Evolutionary conservation across 352 stramenopile genomes (phyloP).

Genomic region (Pythium myriotylum): DNA sequence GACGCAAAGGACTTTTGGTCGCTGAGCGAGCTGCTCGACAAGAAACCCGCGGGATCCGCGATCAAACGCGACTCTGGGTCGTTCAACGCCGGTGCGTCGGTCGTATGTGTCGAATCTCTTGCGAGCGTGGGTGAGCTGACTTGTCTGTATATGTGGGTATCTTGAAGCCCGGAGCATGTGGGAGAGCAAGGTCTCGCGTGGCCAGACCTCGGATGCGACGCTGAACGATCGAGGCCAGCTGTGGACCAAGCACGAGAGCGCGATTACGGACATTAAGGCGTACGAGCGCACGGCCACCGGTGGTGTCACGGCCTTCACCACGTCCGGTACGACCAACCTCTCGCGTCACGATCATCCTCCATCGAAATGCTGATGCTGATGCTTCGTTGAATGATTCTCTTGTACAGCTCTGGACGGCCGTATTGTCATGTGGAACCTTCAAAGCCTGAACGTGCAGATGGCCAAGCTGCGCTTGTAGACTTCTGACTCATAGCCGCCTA

Average conservation of each 20-base stretch:
- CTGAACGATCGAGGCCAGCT: constrained; percentile 77
- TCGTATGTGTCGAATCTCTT: background rate
- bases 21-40: constrained; percentile 77
- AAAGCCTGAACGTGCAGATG: constrained; percentile 76
- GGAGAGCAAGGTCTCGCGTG: constrained; percentile 84
- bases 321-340: constrained; percentile 55
- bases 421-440: constrained; percentile 80
- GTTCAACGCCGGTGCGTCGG: constrained; percentile 62
- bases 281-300: constrained; percentile 56
- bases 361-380: background rate
- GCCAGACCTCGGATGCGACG: constrained; percentile 83
- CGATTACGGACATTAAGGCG: constrained; percentile 83
- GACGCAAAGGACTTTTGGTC: constrained; percentile 83
- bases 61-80: constrained; percentile 61
- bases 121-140: too few species aligned
- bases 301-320: constrained; percentile 77
- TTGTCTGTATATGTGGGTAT: constrained; percentile 8
- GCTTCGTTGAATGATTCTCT: background rate
- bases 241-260: constrained; percentile 89
- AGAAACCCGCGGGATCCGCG: constrained; percentile 62
- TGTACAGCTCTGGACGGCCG: constrained; percentile 73
- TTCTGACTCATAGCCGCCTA: background rate
- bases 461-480: constrained; percentile 75
- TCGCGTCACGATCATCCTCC: background rate
- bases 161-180: constrained; percentile 73